Evolutionary conservation across 2,329 filamentous ascomycete genomes (phyloP).

Genomic region (Alternaria viburni): DNA sequence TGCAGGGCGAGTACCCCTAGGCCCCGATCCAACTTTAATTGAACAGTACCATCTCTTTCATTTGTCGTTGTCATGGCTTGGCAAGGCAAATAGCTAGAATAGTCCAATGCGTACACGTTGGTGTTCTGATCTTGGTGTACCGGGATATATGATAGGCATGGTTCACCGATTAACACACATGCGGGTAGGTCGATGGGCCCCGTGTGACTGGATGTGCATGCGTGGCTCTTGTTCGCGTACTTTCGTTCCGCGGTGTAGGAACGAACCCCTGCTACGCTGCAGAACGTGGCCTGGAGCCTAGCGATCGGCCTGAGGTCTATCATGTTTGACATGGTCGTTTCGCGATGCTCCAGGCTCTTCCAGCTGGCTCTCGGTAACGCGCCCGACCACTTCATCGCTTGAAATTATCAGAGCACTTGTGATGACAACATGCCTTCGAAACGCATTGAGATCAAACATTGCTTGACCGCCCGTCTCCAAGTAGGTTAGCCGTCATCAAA

Average conservation of each 20-base stretch:
- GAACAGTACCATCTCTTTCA: constrained; percentile 10
- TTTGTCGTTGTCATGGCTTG: constrained; percentile 5
- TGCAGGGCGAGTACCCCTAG: constrained; percentile 11
- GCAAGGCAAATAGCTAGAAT: constrained; percentile 19
- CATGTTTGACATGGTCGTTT: background rate
- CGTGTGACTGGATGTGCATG: constrained; percentile 14
- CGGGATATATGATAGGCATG: constrained; percentile 4
- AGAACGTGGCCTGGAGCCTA: constrained; percentile 4
- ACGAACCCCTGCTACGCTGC: constrained; percentile 8
- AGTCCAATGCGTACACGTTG: constrained; percentile 4
- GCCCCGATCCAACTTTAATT: constrained; percentile 7
- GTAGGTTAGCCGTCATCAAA: constrained; percentile 26
- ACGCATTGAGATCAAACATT: background rate
- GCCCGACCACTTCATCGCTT: background rate
- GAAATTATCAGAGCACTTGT: background rate
- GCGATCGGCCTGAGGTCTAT: background rate
- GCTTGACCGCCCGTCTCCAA: constrained; percentile 2
- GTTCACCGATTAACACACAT: constrained; percentile 6
- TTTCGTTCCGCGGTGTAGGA: constrained; percentile 1
- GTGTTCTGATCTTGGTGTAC: constrained; percentile 5
- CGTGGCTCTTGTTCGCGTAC: constrained; percentile 10
- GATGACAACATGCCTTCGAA: background rate
- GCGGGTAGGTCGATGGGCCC: constrained; percentile 1
- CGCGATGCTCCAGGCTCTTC: background rate
- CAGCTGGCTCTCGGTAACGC: background rate